Evolutionary conservation across 2,329 filamentous ascomycete species (phyloP), one percentile per base, ranked within the genome.

Genomic region (Fusarium sp.): DNA sequence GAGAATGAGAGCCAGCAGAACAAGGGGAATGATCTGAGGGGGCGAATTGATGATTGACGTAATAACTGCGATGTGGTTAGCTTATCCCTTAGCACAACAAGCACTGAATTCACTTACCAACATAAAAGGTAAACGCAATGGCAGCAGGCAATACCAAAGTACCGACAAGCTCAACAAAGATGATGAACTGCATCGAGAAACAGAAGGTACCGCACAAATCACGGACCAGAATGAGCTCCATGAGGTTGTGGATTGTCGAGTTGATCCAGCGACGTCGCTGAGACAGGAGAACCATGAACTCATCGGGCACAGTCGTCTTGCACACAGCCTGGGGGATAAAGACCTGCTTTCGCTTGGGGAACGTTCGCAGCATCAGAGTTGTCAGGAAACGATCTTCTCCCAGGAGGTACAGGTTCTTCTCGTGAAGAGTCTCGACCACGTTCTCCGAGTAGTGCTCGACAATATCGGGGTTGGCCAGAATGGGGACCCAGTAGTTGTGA

Each of bases 361-460:
- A 99, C 3, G 97, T 99, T 82, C 96, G 95, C 76, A 99, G 89
- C 97, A 99, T 99, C 71, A 99, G 92, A 10, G 97, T 99, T 37
- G 95, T 97, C 71, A 99, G 88, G 82, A 97, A 98, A 77, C 95
- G 94, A 90, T 98, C 95, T 85, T 98, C 95, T 80, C 95, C 95
- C 3, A 98, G 90, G 37, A 98, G 88, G 61, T 98, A 89, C 83
- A 98, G 83, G 81, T 98, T 98, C 91, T 98, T 98, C 88, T 97
- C 97, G 88, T 99, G 97, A 76, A 99, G 87, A 20, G 97, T 99
- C 82, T 99, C 97, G 48, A 99, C 97, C 64, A 99, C 95, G 78
- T 99, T 99, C 84, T 99, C 97, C 1, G 97, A 98, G 84, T 99
- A 99, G 85, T 99, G 97, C 85, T 99, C 97, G 56, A 99, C 97